phyloP scores from a whole-genome alignment of 345 rosid species.

The Sapria himalayana region DNA sequence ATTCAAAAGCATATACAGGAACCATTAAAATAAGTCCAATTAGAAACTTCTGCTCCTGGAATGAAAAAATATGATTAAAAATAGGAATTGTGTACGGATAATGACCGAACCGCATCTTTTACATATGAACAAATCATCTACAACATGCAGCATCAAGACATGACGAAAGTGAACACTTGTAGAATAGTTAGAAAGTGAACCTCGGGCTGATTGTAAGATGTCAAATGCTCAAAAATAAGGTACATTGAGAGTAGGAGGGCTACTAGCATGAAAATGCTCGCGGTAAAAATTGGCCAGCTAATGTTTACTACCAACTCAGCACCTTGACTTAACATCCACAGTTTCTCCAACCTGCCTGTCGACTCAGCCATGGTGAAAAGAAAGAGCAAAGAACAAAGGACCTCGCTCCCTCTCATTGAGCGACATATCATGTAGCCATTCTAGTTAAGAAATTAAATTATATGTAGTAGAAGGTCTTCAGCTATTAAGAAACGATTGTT shows the following conservation, averaged over 20 bases:
- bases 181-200: constrained; percentile 15
- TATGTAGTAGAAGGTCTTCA: too few relatives aligned
- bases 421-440: too few relatives aligned
- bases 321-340: constrained; percentile 26
- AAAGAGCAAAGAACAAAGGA: constrained; percentile 27
- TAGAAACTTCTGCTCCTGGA: constrained; percentile 96
- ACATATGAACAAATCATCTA: neutral
- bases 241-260: constrained; percentile 75
- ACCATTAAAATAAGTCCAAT: constrained; percentile 94
- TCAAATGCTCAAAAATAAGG: constrained; percentile 77
- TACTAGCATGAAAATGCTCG: constrained; percentile 57
- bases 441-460: too few relatives aligned
- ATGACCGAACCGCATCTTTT: neutral
- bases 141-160: neutral
- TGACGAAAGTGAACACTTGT: neutral
- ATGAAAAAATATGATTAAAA: constrained; percentile 5
- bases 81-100: neutral
- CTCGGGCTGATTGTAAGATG: constrained; percentile 93
- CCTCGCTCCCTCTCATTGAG: constrained; percentile 44
- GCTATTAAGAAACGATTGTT: neutral
- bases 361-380: constrained; percentile 44
- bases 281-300: constrained; percentile 76
- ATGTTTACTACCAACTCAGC: constrained; percentile 20
- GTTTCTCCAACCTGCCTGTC: constrained; percentile 17
- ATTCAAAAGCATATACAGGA: constrained; percentile 85